Conservation (phyloP, 2,329 filamentous ascomycete genomes). For the Neofusicoccum umdonicola region DNA sequence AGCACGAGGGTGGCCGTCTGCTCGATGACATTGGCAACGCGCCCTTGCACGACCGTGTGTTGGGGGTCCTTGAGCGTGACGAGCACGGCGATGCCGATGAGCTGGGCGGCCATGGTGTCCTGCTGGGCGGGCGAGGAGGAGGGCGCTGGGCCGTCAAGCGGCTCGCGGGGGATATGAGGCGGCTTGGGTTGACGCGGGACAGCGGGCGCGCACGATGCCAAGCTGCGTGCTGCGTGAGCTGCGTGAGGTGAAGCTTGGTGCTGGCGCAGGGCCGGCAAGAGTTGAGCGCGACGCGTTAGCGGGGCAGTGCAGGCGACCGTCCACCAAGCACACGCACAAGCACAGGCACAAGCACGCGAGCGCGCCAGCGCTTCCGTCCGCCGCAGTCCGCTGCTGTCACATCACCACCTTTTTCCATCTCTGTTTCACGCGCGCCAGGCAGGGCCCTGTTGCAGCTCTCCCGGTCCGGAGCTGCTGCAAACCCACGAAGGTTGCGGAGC, state of each 20-base stretch:
- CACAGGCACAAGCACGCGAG: not conserved
- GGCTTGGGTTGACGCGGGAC: not conserved
- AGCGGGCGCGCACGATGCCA: not conserved
- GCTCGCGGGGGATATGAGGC: not conserved
- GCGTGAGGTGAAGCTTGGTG: not conserved
- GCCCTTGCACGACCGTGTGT: slow-evolving; percentile 64
- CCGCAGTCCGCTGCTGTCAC: not conserved
- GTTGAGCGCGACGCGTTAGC: slow-evolving; percentile 14
- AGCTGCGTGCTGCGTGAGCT: not conserved
- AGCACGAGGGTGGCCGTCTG: slow-evolving; percentile 62
- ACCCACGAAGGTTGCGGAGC: not conserved
- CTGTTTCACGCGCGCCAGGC: not conserved
- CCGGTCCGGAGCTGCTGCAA: not conserved
- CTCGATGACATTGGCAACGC: slow-evolving; percentile 68
- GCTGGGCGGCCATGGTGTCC: slow-evolving; percentile 64
- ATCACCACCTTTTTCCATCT: not conserved
- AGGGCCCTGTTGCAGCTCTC: slow-evolving; percentile 1
- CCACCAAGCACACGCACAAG: no score
- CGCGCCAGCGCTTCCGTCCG: not conserved
- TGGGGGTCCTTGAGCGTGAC: slow-evolving; percentile 68
- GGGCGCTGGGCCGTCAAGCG: not conserved
- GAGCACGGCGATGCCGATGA: slow-evolving; percentile 73
- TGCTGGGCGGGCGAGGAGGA: slow-evolving; percentile 32
- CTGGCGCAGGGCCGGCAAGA: not conserved
- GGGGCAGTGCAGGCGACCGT: not conserved